Percentiles rank a stretch among this genome's conserved stretches.
Evolutionary conservation across 176 grass and related monocot species (phyloP).

Genomic region (Raddia distichophylla): DNA sequence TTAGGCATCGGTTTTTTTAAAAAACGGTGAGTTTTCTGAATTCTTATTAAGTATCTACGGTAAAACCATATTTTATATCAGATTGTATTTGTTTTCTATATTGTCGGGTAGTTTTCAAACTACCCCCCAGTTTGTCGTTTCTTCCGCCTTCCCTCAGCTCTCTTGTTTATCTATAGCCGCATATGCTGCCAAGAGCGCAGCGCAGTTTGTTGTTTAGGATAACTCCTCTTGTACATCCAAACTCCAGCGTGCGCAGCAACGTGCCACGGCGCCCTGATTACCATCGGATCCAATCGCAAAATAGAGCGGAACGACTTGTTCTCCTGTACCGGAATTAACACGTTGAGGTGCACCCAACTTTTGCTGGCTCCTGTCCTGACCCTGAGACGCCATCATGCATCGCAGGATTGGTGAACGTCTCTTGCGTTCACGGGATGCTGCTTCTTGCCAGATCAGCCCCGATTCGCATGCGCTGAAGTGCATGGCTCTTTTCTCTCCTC

Average conservation of each 20-base stretch:
- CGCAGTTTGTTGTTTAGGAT: not conserved
- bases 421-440: conserved; percentile 30
- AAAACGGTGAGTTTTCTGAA: too few relatives aligned
- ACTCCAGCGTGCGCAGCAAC: not conserved
- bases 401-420: not conserved
- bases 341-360: not conserved
- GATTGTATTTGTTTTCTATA: too few relatives aligned
- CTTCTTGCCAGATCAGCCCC: not conserved
- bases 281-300: not conserved
- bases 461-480: not conserved
- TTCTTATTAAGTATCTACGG: too few relatives aligned
- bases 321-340: not conserved
- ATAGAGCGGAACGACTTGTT: not conserved
- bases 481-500: not conserved
- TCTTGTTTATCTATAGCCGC: too few relatives aligned
- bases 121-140: too few relatives aligned
- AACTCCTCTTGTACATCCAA: too few relatives aligned
- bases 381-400: not conserved
- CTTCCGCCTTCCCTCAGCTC: too few relatives aligned
- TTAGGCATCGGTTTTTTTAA: too few relatives aligned
- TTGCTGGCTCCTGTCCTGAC: not conserved
- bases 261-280: not conserved
- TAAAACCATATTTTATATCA: too few relatives aligned
- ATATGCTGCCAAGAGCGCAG: not conserved
- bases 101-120: too few relatives aligned